phyloP scores from a whole-genome alignment of 371 early-diverging fungal species.

The Saksenaea oblongispora region DNA sequence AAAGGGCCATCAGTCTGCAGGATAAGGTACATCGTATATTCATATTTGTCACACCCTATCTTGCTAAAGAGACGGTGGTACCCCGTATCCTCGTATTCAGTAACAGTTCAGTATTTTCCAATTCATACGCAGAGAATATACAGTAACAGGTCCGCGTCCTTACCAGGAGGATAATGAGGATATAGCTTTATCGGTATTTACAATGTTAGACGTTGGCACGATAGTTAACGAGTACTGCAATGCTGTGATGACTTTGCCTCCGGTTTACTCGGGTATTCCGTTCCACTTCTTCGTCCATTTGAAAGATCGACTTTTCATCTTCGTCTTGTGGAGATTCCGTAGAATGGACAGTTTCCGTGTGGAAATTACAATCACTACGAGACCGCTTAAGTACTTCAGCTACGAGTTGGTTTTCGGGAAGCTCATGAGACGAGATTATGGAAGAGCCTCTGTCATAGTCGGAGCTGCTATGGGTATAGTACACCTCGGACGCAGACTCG shows the following conservation, averaged over 20 bases:
- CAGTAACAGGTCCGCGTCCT: neutral
- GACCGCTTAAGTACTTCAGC: neutral
- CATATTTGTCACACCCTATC: too few species aligned
- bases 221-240: constrained; percentile 2
- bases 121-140: neutral
- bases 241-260: constrained; percentile 8
- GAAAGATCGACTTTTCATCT: constrained; percentile 4
- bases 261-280: constrained; percentile 9
- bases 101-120: too few species aligned
- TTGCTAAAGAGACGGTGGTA: too few species aligned
- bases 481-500: neutral
- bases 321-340: neutral
- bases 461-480: constrained; percentile 8
- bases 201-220: neutral
- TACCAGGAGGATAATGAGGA: neutral
- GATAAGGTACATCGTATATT: too few species aligned
- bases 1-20: too few species aligned
- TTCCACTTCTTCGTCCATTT: constrained; percentile 11
- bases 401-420: neutral
- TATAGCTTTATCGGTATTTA: neutral
- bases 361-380: neutral
- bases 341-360: neutral
- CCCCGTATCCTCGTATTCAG: too few species aligned
- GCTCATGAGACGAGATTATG: neutral
- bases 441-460: constrained; percentile 10